Percentiles rank a stretch among this genome's conserved stretches.
Conservation (phyloP, 2,329 filamentous ascomycete genomes). For the Cadophora sp. region DNA sequence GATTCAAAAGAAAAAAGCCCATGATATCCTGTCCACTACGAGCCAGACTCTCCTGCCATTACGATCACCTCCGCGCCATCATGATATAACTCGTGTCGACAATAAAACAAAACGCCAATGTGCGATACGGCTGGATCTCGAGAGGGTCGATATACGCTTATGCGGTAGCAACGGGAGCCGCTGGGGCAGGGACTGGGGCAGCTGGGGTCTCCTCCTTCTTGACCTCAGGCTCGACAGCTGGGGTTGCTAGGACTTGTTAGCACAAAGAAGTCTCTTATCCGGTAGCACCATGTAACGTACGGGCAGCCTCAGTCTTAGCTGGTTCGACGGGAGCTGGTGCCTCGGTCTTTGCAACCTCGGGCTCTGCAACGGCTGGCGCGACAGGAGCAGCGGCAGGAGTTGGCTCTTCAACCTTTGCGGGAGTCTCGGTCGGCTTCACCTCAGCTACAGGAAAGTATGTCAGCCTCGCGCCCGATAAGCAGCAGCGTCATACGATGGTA, state of each 20-base stretch:
- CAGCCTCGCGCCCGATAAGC: slow-evolving; percentile 26
- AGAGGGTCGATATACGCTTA: slow-evolving; percentile 26
- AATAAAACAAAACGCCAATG: slow-evolving; percentile 25
- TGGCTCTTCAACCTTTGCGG: slow-evolving; percentile 34
- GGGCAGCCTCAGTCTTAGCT: slow-evolving; percentile 31
- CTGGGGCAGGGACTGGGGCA: slow-evolving; percentile 29
- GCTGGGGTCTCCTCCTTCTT: slow-evolving; percentile 33
- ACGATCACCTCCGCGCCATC: slow-evolving; percentile 32
- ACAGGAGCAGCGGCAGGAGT: slow-evolving; percentile 25
- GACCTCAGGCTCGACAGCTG: slow-evolving; percentile 29
- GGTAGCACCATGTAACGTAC: slow-evolving; percentile 7
- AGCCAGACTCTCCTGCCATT: slow-evolving; percentile 40
- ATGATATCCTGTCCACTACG: slow-evolving; percentile 34
- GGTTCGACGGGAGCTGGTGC: slow-evolving; percentile 32
- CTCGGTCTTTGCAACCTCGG: slow-evolving; percentile 33
- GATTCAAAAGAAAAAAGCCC: slow-evolving; percentile 26
- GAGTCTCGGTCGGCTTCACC: slow-evolving; percentile 31
- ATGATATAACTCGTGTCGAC: slow-evolving; percentile 27
- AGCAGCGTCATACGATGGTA: slow-evolving; percentile 19
- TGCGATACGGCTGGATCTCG: slow-evolving; percentile 9
- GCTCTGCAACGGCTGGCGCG: slow-evolving; percentile 14
- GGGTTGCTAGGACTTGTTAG: slow-evolving; percentile 27
- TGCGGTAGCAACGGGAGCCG: slow-evolving; percentile 24
- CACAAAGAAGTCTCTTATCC: neutral
- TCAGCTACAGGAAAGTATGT: slow-evolving; percentile 29